These are phyloP conservation scores for Chalaropsis ovoidea DNA, from an alignment of 2,329 filamentous ascomycete genomes.

Conservation along the genomic window DNA sequence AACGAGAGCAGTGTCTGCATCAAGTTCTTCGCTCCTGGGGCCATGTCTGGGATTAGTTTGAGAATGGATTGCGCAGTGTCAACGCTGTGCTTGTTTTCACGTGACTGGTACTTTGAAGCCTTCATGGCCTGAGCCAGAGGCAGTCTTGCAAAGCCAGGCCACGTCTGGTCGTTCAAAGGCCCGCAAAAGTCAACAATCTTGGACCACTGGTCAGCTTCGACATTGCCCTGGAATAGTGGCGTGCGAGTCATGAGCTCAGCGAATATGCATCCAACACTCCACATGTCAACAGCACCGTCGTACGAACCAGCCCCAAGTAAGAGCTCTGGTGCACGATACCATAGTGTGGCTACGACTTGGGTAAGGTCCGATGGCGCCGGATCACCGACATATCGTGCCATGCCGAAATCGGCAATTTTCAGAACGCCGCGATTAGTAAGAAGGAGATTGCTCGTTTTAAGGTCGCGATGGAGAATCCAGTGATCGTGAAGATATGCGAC, in stretches of 20 bases:
- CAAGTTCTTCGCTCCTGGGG: constrained; percentile 59
- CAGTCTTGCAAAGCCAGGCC: constrained; percentile 77
- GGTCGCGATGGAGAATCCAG: constrained; percentile 87
- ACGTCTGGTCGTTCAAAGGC: constrained; percentile 67
- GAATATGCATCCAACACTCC: constrained; percentile 94
- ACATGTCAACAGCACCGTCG: constrained; percentile 73
- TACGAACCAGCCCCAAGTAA: constrained; percentile 73
- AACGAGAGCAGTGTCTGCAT: constrained; percentile 61
- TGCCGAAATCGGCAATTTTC: constrained; percentile 96
- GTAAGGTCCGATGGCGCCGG: constrained; percentile 68
- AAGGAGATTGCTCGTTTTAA: constrained; percentile 88
- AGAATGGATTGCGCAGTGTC: constrained; percentile 47
- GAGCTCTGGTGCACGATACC: constrained; percentile 89
- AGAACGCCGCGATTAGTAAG: constrained; percentile 91
- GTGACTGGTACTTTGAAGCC: constrained; percentile 42
- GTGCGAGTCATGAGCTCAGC: constrained; percentile 78
- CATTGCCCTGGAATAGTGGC: constrained; percentile 75
- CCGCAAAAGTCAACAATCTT: constrained; percentile 86
- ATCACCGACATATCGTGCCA: constrained; percentile 81
- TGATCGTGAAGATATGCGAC: constrained; percentile 76
- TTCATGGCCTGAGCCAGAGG: constrained; percentile 76
- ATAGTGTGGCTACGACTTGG: constrained; percentile 88
- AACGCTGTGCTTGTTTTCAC: constrained; percentile 33
- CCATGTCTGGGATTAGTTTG: constrained; percentile 71
- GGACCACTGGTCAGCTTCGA: constrained; percentile 82